These are phyloP conservation scores for Geosmithia putterillii DNA, from an alignment of 2,329 filamentous ascomycete genomes.

Conservation along the genomic window DNA sequence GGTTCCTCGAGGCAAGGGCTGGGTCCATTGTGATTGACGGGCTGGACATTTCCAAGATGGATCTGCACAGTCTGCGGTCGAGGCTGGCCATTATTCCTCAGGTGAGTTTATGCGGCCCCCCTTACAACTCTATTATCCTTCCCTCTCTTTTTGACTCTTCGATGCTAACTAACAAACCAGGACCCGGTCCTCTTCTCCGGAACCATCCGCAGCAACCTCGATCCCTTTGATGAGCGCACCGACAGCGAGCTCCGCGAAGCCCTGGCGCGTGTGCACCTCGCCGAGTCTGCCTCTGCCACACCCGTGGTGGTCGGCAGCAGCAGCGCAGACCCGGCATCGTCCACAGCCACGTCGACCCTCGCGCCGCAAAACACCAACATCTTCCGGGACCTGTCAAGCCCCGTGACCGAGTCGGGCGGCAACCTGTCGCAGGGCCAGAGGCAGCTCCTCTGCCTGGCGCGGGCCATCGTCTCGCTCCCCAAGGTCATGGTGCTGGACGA, in stretches of 20 bases:
- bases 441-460: constrained; percentile 63
- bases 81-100: constrained; percentile 69
- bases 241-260: constrained; percentile 60
- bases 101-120: too few relatives aligned
- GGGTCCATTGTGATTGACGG: constrained; percentile 62
- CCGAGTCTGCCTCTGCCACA: constrained; percentile 27
- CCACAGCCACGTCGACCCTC: constrained; percentile 16
- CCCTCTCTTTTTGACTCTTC: background rate
- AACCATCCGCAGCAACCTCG: constrained; percentile 63
- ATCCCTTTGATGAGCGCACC: constrained; percentile 59
- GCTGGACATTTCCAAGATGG: constrained; percentile 60
- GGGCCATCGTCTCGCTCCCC: constrained; percentile 58
- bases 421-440: constrained; percentile 68
- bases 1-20: constrained; percentile 57
- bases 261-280: constrained; percentile 58
- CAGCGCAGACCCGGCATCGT: constrained; percentile 17
- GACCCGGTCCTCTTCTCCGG: constrained; percentile 75
- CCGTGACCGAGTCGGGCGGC: constrained; percentile 58
- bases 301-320: constrained; percentile 7
- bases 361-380: constrained; percentile 46
- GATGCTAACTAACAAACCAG: constrained; percentile 19
- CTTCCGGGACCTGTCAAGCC: constrained; percentile 49
- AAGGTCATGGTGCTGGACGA: constrained; percentile 74
- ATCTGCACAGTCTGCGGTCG: constrained; percentile 57
- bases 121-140: background rate